Evolutionary conservation across 2,329 filamentous ascomycete species (phyloP), one percentile per base, ranked within the genome.

Genomic region (Furcasterigmium sp.): DNA sequence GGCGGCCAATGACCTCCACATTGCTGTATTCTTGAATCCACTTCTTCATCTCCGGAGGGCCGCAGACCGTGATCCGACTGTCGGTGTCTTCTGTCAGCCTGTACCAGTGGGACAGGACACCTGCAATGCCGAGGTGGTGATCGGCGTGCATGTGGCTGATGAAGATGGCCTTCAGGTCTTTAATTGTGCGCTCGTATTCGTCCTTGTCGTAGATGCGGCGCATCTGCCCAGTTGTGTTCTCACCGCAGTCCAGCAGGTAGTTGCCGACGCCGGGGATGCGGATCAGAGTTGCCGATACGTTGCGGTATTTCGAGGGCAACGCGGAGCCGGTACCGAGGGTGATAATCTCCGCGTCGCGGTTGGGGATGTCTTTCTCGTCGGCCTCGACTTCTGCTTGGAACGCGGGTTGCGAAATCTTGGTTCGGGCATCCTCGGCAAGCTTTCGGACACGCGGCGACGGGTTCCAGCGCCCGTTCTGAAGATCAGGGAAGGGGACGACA

Each of bases 101-200:
- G 43, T 87, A 81, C 87, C 90, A 95, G 6, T 86, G 87, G 55
- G 79, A 83, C 56, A 97, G 80, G n/a, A 97, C 70, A 6, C 82
- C 78, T n/a, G 80, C 74, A 1, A 82, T 87, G 21, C 93, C 93
- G 17, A 98, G 76, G 58, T 97, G 93, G 64, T 98, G 93, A 65
- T 98, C 93, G 5, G 93, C 93, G 63, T 98, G 93, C 49, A 95
- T 72, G 66, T 98, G 93, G 62, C 88, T 95, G 64, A 98, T 93
- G 81, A 89, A 95, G 49, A 98, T 84, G 52, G 82, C 79, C 42
- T 83, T 84, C 35, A 98, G 72, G 49, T 94, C 82, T 46, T 72
- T 75, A n/a, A 98, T 69, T 11, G 95, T 73, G n/a, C 82, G 72
- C 21, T 70, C 70, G 4, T 91, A 69, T 50, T 87, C 76, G 5